Evolutionary conservation across 192 early-diverging fungal genomes (phyloP).

Genomic region (Fimicolochytrium jonesii): DNA sequence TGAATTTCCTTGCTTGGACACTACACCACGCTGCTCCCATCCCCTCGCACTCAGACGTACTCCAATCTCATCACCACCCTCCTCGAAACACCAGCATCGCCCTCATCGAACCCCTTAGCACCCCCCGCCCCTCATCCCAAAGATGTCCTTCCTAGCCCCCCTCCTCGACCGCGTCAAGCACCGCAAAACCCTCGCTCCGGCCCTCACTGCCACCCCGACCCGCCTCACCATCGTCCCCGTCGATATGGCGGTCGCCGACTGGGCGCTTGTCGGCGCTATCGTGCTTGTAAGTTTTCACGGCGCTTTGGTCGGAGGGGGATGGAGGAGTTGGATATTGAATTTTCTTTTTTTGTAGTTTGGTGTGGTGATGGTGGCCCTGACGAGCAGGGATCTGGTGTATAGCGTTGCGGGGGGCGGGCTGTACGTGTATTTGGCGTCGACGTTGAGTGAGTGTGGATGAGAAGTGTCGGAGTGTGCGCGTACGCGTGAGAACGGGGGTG

Average conservation of each 20-base stretch:
- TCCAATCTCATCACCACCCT: background rate
- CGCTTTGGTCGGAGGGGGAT: too few species aligned
- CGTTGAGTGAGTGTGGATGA: background rate
- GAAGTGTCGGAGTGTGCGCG: background rate
- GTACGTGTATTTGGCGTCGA: constrained; percentile 7
- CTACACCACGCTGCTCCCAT: too few species aligned
- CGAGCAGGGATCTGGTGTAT: constrained; percentile 10
- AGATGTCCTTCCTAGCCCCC: background rate
- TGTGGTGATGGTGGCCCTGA: background rate
- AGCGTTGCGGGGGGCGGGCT: background rate
- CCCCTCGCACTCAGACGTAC: background rate
- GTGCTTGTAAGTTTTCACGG: background rate
- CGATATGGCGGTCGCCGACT: background rate
- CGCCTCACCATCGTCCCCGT: background rate
- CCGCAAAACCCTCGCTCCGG: background rate
- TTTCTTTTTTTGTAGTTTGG: constrained; percentile 2
- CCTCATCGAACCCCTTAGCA: background rate
- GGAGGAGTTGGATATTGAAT: too few species aligned
- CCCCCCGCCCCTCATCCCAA: background rate
- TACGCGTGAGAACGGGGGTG: too few species aligned
- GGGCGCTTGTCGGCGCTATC: background rate
- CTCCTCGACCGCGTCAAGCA: background rate
- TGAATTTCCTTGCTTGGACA: too few species aligned
- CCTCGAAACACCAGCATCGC: background rate
- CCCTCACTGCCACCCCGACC: background rate